Conservation (phyloP, 148 eudicot genomes). For the Fagopyrum homotropicum region DNA sequence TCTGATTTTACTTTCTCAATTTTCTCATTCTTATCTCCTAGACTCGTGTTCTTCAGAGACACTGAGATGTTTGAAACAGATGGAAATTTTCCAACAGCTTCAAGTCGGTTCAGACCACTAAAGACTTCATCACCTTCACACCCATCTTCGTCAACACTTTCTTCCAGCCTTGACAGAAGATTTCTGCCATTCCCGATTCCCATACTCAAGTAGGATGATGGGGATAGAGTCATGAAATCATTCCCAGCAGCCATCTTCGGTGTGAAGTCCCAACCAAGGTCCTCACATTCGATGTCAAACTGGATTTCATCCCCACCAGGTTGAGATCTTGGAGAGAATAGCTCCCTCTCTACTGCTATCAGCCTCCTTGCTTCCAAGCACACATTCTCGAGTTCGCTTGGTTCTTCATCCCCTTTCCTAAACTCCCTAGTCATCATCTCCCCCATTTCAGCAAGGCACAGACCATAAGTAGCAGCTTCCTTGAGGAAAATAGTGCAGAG, state of each 20-base stretch:
- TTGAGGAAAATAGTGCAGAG: conserved; percentile 82
- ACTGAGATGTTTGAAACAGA: conserved; percentile 43
- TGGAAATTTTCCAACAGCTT: conserved; percentile 11
- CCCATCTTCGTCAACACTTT: conserved; percentile 60
- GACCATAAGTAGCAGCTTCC: conserved; percentile 79
- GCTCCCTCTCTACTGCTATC: conserved; percentile 34
- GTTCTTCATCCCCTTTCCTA: conserved; percentile 82
- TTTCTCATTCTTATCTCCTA: conserved; percentile 41
- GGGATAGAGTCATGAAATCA: conserved; percentile 22
- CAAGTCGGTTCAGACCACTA: neutral
- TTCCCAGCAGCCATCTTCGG: conserved; percentile 19
- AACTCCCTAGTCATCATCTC: conserved; percentile 98
- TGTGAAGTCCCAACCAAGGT: conserved; percentile 30
- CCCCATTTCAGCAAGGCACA: conserved; percentile 94
- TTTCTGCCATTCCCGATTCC: conserved; percentile 31
- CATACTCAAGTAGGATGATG: neutral
- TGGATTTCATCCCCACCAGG: conserved; percentile 32
- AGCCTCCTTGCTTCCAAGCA: conserved; percentile 80
- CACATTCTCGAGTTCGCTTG: conserved; percentile 83
- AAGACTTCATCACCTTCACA: conserved; percentile 31
- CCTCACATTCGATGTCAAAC: conserved; percentile 64
- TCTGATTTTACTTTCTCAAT: conserved; percentile 19
- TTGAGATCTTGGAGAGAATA: conserved; percentile 35
- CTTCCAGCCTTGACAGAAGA: conserved; percentile 64
- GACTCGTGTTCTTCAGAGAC: conserved; percentile 51